A percentile compares a stretch with the other conserved stretches of the same genome.
These are phyloP conservation scores for Lophium mytilinum DNA, from an alignment of 495 filamentous ascomycete species.

Conservation along the genomic window DNA sequence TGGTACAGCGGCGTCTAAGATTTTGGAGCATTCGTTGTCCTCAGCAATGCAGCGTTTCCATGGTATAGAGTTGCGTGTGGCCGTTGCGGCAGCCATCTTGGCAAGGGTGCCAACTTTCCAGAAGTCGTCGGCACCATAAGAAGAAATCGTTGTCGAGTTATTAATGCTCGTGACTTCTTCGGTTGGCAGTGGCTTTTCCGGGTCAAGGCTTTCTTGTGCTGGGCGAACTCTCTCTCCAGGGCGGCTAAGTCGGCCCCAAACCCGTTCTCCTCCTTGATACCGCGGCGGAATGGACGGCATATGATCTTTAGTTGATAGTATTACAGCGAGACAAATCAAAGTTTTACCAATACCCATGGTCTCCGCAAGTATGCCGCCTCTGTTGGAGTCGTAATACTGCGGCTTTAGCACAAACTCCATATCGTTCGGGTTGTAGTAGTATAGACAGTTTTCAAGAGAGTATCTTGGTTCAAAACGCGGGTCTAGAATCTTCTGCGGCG, in stretches of 20 bases:
- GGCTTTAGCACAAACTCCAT: constrained; percentile 54
- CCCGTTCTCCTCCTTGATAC: constrained; percentile 36
- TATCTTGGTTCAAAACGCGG: constrained; percentile 54
- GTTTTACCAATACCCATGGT: constrained; percentile 83
- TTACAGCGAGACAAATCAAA: constrained; percentile 72
- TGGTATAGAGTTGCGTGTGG: constrained; percentile 56
- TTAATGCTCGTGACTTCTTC: too few relatives aligned
- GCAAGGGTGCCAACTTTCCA: constrained; percentile 43
- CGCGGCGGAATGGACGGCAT: constrained; percentile 57
- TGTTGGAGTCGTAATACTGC: constrained; percentile 61
- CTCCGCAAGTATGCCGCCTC: constrained; percentile 70
- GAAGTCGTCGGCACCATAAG: background rate
- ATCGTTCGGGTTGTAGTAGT: constrained; percentile 64
- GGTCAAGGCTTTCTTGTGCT: too few relatives aligned
- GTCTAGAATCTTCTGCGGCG: constrained; percentile 58
- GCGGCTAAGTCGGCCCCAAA: too few relatives aligned
- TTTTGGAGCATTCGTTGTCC: constrained; percentile 34
- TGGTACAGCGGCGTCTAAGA: constrained; percentile 46
- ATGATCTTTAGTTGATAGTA: constrained; percentile 70
- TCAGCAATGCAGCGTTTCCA: constrained; percentile 49
- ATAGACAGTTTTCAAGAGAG: constrained; percentile 54
- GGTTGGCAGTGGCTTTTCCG: too few relatives aligned
- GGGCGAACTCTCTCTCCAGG: too few relatives aligned
- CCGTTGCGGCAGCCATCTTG: constrained; percentile 65
- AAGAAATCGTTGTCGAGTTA: too few relatives aligned